phyloP scores from a whole-genome alignment of 1,139 yeast species.

The Candida sp. region DNA sequence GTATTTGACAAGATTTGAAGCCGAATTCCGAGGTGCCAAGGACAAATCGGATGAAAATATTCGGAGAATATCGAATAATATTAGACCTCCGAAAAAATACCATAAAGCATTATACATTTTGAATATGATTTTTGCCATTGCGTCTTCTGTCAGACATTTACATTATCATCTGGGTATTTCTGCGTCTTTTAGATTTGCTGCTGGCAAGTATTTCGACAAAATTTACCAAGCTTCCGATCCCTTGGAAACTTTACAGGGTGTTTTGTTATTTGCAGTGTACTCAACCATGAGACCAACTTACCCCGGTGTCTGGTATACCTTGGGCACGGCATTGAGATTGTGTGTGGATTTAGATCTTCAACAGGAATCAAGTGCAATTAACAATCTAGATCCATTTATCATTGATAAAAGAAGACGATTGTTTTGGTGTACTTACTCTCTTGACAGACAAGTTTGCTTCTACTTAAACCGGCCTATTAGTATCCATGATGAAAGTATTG shows the following conservation, averaged over 20 bases:
- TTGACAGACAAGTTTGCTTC: conserved; percentile 77
- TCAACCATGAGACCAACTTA: conserved; percentile 73
- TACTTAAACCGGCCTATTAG: conserved; percentile 74
- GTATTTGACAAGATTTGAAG: conserved; percentile 27
- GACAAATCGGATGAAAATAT: conserved; percentile 6
- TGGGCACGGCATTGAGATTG: conserved; percentile 76
- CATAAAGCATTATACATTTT: conserved; percentile 54
- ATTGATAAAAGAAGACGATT: conserved; percentile 72
- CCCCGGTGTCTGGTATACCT: conserved; percentile 92
- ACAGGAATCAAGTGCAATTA: conserved; percentile 39
- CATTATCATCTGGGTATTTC: conserved; percentile 67
- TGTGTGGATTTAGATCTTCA: conserved; percentile 86
- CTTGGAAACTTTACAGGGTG: conserved; percentile 70
- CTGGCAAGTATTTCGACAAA: conserved; percentile 56
- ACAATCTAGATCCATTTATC: conserved; percentile 48
- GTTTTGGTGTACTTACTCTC: conserved; percentile 86
- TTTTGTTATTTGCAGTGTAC: conserved; percentile 64
- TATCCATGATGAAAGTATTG: conserved; percentile 66
- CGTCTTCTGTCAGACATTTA: conserved; percentile 71
- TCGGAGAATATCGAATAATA: conserved; percentile 28
- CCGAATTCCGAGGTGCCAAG: conserved; percentile 8
- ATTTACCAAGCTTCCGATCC: conserved; percentile 59
- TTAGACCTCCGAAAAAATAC: conserved; percentile 44
- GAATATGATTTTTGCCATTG: conserved; percentile 76
- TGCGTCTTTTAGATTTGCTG: conserved; percentile 71